These are phyloP conservation scores for Nematodospora anomalae DNA, from an alignment of 1,139 yeast genomes.

Conservation along the genomic window DNA sequence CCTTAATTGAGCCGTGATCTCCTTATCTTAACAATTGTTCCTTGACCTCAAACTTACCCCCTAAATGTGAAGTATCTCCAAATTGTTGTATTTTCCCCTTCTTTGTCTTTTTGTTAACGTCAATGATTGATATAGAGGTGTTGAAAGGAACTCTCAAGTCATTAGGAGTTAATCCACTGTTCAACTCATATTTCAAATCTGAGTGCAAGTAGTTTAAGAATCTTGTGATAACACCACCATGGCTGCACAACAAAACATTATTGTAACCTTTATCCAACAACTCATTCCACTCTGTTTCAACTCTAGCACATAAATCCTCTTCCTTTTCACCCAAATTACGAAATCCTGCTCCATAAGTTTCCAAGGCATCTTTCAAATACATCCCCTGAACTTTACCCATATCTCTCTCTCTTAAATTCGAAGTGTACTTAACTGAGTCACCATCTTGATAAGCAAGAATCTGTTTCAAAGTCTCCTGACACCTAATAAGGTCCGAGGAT, in stretches of 20 bases:
- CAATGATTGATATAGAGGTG: constrained; percentile 69
- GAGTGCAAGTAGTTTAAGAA: constrained; percentile 49
- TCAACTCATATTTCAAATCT: constrained; percentile 38
- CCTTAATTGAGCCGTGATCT: too few relatives aligned
- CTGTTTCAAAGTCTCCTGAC: constrained; percentile 52
- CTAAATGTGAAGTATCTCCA: constrained; percentile 66
- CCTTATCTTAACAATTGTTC: constrained; percentile 45
- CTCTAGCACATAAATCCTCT: constrained; percentile 47
- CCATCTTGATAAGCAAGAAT: constrained; percentile 29
- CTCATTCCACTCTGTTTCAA: constrained; percentile 48
- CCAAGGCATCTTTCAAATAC: constrained; percentile 64
- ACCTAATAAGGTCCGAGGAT: constrained; percentile 62
- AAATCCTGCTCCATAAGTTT: constrained; percentile 35
- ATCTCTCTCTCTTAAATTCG: constrained; percentile 64
- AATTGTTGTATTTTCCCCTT: constrained; percentile 48
- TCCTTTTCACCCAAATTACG: constrained; percentile 56
- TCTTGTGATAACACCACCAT: constrained; percentile 82
- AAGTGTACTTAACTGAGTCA: constrained; percentile 23
- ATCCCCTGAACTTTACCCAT: constrained; percentile 83
- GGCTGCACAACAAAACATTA: constrained; percentile 69
- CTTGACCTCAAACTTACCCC: constrained; percentile 53
- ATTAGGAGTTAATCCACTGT: constrained; percentile 33
- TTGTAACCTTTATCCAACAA: constrained; percentile 37
- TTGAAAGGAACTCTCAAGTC: constrained; percentile 66
- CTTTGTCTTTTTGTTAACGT: constrained; percentile 37